Evolutionary conservation across 805 yeast genomes (phyloP).

Genomic region (Groenewaldozyma salmanticensis): DNA sequence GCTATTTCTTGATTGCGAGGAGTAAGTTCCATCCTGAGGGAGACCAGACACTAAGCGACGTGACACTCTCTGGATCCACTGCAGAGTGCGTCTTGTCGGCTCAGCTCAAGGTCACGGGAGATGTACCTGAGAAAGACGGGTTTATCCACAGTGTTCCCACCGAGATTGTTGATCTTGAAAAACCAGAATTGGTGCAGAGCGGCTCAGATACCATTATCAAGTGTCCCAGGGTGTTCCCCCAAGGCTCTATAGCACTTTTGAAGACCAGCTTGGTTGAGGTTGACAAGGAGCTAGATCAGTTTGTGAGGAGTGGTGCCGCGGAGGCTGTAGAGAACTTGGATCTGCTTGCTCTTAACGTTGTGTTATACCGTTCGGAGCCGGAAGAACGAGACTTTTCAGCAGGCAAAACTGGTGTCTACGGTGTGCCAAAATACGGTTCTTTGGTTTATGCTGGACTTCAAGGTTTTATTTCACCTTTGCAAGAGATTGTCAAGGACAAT

Average conservation of each 20-base stretch:
- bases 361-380: constrained; percentile 68
- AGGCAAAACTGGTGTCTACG: constrained; percentile 65
- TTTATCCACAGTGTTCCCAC: constrained; percentile 57
- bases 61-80: constrained; percentile 26
- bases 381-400: constrained; percentile 79
- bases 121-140: constrained; percentile 28
- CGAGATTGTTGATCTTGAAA: constrained; percentile 41
- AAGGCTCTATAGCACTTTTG: constrained; percentile 83
- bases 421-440: constrained; percentile 62
- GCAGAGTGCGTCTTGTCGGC: constrained; percentile 47
- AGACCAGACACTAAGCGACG: constrained; percentile 24
- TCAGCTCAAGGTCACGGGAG: constrained; percentile 46
- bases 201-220: constrained; percentile 38
- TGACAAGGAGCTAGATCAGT: constrained; percentile 53
- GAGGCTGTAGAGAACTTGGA: constrained; percentile 56
- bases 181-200: constrained; percentile 37
- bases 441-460: constrained; percentile 84
- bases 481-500: constrained; percentile 52
- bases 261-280: constrained; percentile 61
- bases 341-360: constrained; percentile 62
- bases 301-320: constrained; percentile 64
- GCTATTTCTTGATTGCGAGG: constrained; percentile 82
- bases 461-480: constrained; percentile 76
- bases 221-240: constrained; percentile 46
- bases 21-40: constrained; percentile 52